These are phyloP conservation scores for Saccharomyces hybrid DNA, from an alignment of 1,139 yeast genomes.

Conservation along the genomic window DNA sequence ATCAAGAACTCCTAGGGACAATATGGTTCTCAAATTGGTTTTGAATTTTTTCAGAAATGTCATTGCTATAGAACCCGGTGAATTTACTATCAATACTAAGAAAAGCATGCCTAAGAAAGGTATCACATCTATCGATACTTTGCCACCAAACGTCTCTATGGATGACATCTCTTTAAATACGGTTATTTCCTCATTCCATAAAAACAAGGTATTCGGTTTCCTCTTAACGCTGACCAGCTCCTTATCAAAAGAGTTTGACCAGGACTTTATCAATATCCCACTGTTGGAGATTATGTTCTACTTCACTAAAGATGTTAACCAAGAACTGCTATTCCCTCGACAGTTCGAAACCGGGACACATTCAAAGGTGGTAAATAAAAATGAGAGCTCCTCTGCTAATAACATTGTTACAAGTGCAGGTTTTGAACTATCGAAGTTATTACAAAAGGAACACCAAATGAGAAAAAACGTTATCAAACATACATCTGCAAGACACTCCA, in stretches of 20 bases:
- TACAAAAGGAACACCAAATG: slow-evolving; percentile 50
- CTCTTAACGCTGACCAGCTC: slow-evolving; percentile 61
- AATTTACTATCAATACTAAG: slow-evolving; percentile 40
- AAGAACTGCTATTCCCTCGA: slow-evolving; percentile 10
- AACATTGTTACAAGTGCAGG: slow-evolving; percentile 15
- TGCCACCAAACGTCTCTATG: slow-evolving; percentile 47
- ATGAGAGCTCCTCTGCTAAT: background rate
- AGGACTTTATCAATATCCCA: slow-evolving; percentile 50
- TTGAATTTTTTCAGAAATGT: slow-evolving; percentile 70
- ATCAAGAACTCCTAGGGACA: slow-evolving; percentile 65
- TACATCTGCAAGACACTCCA: slow-evolving; percentile 71
- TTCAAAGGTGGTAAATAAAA: background rate
- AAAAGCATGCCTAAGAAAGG: slow-evolving; percentile 31
- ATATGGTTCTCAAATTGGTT: slow-evolving; percentile 63
- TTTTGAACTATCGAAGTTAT: slow-evolving; percentile 43
- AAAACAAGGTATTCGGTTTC: slow-evolving; percentile 65
- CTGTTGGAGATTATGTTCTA: slow-evolving; percentile 65
- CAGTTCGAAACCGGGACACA: background rate
- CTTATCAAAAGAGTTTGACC: slow-evolving; percentile 56
- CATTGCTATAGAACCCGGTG: slow-evolving; percentile 65
- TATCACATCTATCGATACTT: slow-evolving; percentile 31
- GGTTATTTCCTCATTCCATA: slow-evolving; percentile 49
- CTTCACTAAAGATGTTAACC: slow-evolving; percentile 50
- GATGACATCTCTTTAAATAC: slow-evolving; percentile 65
- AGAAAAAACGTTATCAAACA: slow-evolving; percentile 44